Percentiles rank a stretch among this genome's conserved stretches.
Evolutionary conservation across 2,329 filamentous ascomycete species (phyloP).

Genomic region (Cercospora janseana): DNA sequence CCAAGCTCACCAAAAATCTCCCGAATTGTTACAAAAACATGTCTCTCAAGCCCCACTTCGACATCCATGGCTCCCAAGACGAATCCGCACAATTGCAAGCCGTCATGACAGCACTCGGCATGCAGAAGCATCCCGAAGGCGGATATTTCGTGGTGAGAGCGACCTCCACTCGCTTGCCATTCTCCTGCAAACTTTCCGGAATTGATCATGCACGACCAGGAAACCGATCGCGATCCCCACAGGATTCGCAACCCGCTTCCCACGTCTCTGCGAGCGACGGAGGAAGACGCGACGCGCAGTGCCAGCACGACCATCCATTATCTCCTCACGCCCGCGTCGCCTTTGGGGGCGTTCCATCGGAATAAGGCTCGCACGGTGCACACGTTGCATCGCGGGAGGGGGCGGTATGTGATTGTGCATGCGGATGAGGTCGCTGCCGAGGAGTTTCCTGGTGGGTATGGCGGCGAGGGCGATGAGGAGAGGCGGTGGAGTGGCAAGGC

Average conservation of each 20-base stretch:
- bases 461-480: constrained; percentile 53
- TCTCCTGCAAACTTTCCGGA: too few relatives aligned
- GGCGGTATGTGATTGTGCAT: constrained; percentile 64
- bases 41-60: constrained; percentile 4
- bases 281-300: constrained; percentile 43
- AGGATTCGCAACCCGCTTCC: constrained; percentile 57
- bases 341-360: constrained; percentile 62
- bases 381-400: constrained; percentile 62
- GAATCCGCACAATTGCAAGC: constrained; percentile 31
- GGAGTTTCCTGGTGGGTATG: constrained; percentile 31
- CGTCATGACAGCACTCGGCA: constrained; percentile 48
- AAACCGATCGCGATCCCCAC: constrained; percentile 57
- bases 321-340: constrained; percentile 56
- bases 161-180: too few relatives aligned
- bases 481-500: constrained; percentile 44
- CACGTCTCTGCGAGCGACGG: constrained; percentile 30
- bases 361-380: constrained; percentile 61
- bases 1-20: too few relatives aligned
- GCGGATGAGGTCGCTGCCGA: constrained; percentile 46
- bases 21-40: too few relatives aligned
- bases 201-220: constrained; percentile 32
- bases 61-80: constrained; percentile 11
- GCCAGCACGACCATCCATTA: constrained; percentile 65
- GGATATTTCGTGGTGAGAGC: constrained; percentile 58
- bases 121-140: constrained; percentile 60